Evolutionary conservation across 805 yeast species (phyloP).

Genomic region (Tetrapisispora arboricola): DNA sequence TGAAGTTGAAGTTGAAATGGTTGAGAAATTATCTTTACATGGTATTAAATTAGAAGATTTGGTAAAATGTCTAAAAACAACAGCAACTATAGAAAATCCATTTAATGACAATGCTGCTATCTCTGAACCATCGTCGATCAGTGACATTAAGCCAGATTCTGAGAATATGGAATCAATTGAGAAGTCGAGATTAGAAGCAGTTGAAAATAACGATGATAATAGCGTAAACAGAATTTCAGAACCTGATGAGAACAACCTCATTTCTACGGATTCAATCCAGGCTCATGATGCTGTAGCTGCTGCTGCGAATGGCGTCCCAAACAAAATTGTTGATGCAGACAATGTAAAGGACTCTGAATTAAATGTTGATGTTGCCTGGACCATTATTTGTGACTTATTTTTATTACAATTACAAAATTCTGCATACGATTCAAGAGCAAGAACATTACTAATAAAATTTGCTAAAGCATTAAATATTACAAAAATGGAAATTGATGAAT

Average conservation of each 20-base stretch:
- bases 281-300: background rate
- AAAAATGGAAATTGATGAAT: slow-evolving; percentile 67
- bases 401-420: slow-evolving; percentile 72
- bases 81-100: slow-evolving; percentile 44
- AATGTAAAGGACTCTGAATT: slow-evolving; percentile 31
- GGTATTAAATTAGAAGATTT: slow-evolving; percentile 71
- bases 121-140: too few species aligned
- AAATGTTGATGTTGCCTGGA: slow-evolving; percentile 82
- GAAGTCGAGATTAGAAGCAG: too few species aligned
- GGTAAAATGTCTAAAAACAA: slow-evolving; percentile 46
- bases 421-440: slow-evolving; percentile 78
- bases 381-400: slow-evolving; percentile 83
- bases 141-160: too few species aligned
- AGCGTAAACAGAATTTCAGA: slow-evolving; percentile 3
- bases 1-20: slow-evolving; percentile 76
- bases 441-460: slow-evolving; percentile 64
- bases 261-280: background rate
- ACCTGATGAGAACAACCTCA: too few species aligned
- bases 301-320: slow-evolving; percentile 1
- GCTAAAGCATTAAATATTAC: slow-evolving; percentile 51
- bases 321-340: slow-evolving; percentile 23
- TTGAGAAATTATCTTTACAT: slow-evolving; percentile 74
- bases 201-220: background rate
- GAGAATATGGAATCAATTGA: too few species aligned
- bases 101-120: slow-evolving; percentile 14